Evolutionary conservation across 2,329 filamentous ascomycete genomes (phyloP).

Genomic region (Claviceps sp.): DNA sequence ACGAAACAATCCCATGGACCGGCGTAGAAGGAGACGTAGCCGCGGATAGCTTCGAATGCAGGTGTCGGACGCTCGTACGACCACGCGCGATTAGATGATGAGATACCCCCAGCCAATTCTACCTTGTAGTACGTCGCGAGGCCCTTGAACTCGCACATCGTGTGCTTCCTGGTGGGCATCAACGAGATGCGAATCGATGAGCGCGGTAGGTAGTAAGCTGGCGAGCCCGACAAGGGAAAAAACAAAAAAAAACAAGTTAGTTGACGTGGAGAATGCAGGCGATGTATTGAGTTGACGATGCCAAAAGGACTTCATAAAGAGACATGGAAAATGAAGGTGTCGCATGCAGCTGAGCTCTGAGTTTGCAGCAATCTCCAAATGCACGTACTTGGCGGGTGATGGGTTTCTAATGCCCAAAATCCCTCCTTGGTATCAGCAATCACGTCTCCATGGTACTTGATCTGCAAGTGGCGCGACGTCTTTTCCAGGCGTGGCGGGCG

Average conservation of each 20-base stretch:
- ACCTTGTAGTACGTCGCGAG: conserved; percentile 43
- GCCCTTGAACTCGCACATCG: conserved; percentile 50
- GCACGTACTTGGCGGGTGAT: conserved; percentile 43
- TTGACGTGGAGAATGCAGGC: not conserved
- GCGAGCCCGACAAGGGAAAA: not conserved
- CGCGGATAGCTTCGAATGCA: conserved; percentile 38
- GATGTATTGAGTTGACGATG: not conserved
- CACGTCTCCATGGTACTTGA: conserved; percentile 39
- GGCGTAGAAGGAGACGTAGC: conserved; percentile 45
- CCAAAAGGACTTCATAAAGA: not conserved
- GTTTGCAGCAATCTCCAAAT: no score
- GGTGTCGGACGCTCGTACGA: conserved; percentile 41
- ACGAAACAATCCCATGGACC: conserved; percentile 50
- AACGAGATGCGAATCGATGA: conserved; percentile 33
- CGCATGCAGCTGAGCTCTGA: no score
- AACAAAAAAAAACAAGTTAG: not conserved
- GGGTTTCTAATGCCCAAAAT: conserved; percentile 50
- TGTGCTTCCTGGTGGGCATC: conserved; percentile 26
- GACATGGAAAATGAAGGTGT: not conserved
- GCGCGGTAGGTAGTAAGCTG: conserved; percentile 47
- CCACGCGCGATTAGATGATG: conserved; percentile 41
- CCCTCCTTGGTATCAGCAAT: conserved; percentile 45
- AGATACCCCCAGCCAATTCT: conserved; percentile 24
- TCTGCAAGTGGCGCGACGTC: conserved; percentile 37
- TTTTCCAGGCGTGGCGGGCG: conserved; percentile 43